Evolutionary conservation across 306 rosid species (phyloP).

Genomic region (Cicer pinnatifidum): DNA sequence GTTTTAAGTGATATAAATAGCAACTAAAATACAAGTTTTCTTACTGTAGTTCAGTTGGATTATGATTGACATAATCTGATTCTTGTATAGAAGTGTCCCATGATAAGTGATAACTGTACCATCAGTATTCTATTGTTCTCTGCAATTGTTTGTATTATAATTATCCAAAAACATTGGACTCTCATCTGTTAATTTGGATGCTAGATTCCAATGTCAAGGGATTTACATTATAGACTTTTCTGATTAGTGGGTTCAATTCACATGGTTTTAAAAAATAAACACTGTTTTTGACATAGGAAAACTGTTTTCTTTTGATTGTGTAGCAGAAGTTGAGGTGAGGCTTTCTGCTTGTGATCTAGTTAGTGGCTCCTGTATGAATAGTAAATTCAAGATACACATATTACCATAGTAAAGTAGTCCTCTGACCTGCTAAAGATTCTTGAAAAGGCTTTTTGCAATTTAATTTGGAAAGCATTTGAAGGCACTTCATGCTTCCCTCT

Average conservation of each 20-base stretch:
- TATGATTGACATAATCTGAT: constrained; percentile 15
- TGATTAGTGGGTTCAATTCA: constrained; percentile 15
- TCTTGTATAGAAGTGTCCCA: constrained; percentile 7
- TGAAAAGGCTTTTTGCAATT: background rate
- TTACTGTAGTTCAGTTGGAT: background rate
- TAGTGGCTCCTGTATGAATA: constrained; percentile 22
- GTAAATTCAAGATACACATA: constrained; percentile 22
- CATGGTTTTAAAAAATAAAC: background rate
- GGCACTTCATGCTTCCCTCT: constrained; percentile 26
- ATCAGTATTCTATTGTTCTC: too few species aligned
- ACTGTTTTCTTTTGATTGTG: constrained; percentile 35
- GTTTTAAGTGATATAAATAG: background rate
- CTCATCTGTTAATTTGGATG: constrained; percentile 26
- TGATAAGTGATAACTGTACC: background rate
- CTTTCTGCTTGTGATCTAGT: constrained; percentile 36
- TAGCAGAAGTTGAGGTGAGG: constrained; percentile 21
- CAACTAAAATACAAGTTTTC: background rate
- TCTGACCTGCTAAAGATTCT: constrained; percentile 4
- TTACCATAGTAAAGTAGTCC: constrained; percentile 11
- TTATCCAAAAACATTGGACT: background rate
- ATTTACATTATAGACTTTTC: background rate
- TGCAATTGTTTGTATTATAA: constrained; percentile 7
- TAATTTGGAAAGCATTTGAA: constrained; percentile 21
- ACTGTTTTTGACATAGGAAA: constrained; percentile 18
- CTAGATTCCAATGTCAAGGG: constrained; percentile 21